Evolutionary conservation across 140 eudicot genomes (phyloP).

Genomic region (Flaveria floridana): DNA sequence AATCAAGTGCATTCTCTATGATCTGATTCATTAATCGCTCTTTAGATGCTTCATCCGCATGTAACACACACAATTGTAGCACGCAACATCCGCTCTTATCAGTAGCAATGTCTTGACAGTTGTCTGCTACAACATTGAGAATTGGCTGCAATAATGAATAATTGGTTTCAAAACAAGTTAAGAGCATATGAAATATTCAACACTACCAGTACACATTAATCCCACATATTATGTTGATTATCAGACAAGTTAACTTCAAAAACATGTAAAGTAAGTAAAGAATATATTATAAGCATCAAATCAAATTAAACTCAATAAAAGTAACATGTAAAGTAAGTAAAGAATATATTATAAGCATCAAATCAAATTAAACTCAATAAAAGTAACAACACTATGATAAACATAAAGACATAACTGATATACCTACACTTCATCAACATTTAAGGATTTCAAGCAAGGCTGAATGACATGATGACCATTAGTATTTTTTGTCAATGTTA

Average conservation of each 20-base stretch:
- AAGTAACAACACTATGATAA: background rate
- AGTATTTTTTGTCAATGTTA: constrained; percentile 41
- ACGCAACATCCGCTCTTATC: constrained; percentile 59
- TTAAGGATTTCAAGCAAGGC: constrained; percentile 47
- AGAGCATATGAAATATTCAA: too few relatives aligned
- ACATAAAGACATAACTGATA: background rate
- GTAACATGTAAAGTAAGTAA: too few relatives aligned
- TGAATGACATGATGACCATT: constrained; percentile 69
- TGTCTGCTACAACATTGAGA: constrained; percentile 47
- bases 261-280: too few relatives aligned
- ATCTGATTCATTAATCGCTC: constrained; percentile 41
- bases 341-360: too few relatives aligned
- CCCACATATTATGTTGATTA: background rate
- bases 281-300: too few relatives aligned
- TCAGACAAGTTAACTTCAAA: too few relatives aligned
- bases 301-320: background rate
- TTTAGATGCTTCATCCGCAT: constrained; percentile 32
- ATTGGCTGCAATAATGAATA: constrained; percentile 37
- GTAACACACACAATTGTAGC: constrained; percentile 45
- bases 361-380: too few relatives aligned
- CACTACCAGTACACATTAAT: background rate
- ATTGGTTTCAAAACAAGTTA: too few relatives aligned
- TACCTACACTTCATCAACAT: constrained; percentile 50
- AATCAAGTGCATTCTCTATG: constrained; percentile 38
- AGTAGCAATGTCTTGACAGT: constrained; percentile 45